Evolutionary conservation across 2,329 filamentous ascomycete species (phyloP), one percentile per base, ranked within the genome.

Genomic region (Chrysosporium queenslandicum): DNA sequence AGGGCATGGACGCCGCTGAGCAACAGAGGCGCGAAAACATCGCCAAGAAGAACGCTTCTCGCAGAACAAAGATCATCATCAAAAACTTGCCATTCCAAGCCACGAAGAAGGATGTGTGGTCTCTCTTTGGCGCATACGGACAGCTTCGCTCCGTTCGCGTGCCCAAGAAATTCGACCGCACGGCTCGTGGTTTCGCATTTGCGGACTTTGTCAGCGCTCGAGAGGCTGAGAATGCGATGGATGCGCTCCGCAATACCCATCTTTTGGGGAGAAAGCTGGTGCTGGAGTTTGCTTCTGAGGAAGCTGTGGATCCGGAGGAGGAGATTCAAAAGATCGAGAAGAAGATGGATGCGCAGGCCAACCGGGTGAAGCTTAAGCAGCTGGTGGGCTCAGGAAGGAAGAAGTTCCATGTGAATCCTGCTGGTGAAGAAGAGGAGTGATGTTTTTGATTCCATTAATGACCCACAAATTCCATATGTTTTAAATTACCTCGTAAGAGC

Each of bases 81-180:
- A 98, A 97, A 77, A 98, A 98, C 74, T 74, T 98, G 69, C 91
- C 92, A 18, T 98, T 98, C 74, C 88, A 97, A 73, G 85, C 87
- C 46, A 85, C 83, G 50, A 96, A 95, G 75, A 92, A 94, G 69
- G 92, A 98, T 66, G 78, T 98, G 54, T 81, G 87, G 57, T 77
- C 85, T 50, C 77, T 97, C 39, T 90, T 97, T 66, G 82, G 86
- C 56, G 83, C 87, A 32, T 97, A 96, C 70, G 94, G 92, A 42
- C 85, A 95, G 67, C 80, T 98, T 57, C 85, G 88, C 63, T 91
- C 89, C 50, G 87, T 98, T 56, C 86, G 92, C 58, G 81, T 98
- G 64, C 92, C 92, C 50, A 90, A 94, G 74, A 97, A 96, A 71
- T 91, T 95, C 68, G 88, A 94, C 72, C 82, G 83, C 61, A 82